Conservation (phyloP, 2,329 filamentous ascomycete species). For the Ophiosphaerella korrae region DNA sequence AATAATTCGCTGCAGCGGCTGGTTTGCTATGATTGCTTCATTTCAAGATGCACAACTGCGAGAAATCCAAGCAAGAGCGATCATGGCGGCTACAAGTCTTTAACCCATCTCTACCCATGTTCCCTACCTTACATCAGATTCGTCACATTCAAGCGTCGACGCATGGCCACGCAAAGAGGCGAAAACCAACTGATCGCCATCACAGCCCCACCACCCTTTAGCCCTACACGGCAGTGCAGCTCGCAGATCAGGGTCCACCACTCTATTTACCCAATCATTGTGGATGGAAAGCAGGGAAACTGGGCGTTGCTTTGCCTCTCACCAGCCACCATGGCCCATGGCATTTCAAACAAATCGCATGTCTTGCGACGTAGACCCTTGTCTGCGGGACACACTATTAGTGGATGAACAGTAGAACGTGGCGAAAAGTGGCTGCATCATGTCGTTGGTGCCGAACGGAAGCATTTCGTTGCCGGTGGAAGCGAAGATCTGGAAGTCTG, state of each 20-base stretch:
- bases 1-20: conserved; percentile 8
- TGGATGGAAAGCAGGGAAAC: conserved; percentile 10
- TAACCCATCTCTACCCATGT: conserved; percentile 23
- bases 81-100: conserved; percentile 16
- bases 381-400: conserved; percentile 1
- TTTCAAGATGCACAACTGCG: conserved; percentile 8
- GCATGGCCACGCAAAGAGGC: conserved; percentile 22
- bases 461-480: conserved; percentile 7
- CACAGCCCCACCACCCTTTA: conserved; percentile 25
- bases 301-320: conserved; percentile 26
- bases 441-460: conserved; percentile 13
- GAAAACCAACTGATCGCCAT: conserved; percentile 26
- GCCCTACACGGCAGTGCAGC: conserved; percentile 14
- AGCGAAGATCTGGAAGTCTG: conserved; percentile 15
- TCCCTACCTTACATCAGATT: conserved; percentile 11
- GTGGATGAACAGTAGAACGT: conserved; percentile 7
- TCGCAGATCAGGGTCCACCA: conserved; percentile 34
- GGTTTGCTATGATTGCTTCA: conserved; percentile 22
- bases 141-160: conserved; percentile 9
- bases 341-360: conserved; percentile 24
- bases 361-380: conserved; percentile 4
- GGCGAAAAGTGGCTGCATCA: conserved; percentile 13
- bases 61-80: conserved; percentile 6
- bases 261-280: conserved; percentile 11
- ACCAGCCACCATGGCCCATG: conserved; percentile 35